A percentile compares a stretch with the other conserved stretches of the same genome.
Conservation (phyloP, 164 flowering plant genomes). For the Kalanchoe fedtschenkoi region DNA sequence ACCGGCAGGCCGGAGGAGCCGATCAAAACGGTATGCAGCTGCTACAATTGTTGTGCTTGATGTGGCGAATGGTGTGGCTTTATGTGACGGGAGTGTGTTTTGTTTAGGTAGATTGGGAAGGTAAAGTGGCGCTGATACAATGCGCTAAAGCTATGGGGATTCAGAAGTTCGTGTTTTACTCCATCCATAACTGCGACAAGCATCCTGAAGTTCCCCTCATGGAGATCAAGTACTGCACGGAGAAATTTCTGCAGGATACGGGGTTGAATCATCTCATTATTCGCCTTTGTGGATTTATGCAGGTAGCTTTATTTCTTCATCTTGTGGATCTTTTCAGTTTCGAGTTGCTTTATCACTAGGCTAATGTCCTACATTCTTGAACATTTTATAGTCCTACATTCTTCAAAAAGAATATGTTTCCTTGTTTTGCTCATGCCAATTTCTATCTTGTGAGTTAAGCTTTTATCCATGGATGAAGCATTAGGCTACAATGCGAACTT, state of each 20-base stretch:
- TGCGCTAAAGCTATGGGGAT: constrained; percentile 99
- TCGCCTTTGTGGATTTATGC: constrained; percentile 96
- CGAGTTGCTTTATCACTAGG: background rate
- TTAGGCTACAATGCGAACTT: too few species aligned
- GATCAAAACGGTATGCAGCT: constrained; percentile 51
- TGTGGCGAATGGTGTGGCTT: background rate
- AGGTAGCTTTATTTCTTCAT: constrained; percentile 38
- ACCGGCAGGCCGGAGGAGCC: constrained; percentile 99
- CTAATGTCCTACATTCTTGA: background rate
- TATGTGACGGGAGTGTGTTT: constrained; percentile 19
- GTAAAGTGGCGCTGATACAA: constrained; percentile 97
- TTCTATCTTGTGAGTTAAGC: background rate
- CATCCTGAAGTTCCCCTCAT: constrained; percentile 96
- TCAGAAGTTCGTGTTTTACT: constrained; percentile 81
- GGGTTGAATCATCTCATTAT: constrained; percentile 60
- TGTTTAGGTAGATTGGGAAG: constrained; percentile 99
- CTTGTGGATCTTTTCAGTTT: background rate
- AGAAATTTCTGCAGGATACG: constrained; percentile 78
- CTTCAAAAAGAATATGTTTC: background rate
- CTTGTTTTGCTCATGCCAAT: too few species aligned
- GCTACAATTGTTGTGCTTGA: background rate
- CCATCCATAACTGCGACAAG: constrained; percentile 95
- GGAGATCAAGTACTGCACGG: constrained; percentile 95
- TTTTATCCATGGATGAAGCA: too few species aligned
- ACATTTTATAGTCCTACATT: background rate